Base-by-base conservation (phyloP, 73 alveolate species). In the Paraurostyla sp. region DNA sequence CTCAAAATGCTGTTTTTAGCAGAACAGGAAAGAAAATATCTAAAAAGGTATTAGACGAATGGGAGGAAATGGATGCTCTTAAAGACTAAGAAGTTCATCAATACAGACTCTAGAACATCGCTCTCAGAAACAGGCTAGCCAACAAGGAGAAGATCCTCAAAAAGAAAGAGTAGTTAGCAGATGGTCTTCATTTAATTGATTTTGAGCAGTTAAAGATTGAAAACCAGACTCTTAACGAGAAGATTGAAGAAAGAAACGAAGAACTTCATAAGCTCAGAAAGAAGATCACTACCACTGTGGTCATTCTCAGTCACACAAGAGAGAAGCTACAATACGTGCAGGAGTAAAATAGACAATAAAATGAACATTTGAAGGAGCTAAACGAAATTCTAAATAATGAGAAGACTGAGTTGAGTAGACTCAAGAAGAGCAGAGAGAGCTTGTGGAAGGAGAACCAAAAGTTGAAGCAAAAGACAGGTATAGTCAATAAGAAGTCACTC, bases 171-270 rank as follows among this genome's bases (percentile, higher is more conserved):
- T 95, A 97, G 87, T 91, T 96, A 43, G 99, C 99, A 40, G 99
- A 97, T 73, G 99, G 99, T 11, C 96, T 97, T 13, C 99, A 97
- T 73, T 87, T 97, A 60, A 97, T 97, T 85, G 99, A 97, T 90
- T 97, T 96, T 85, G 99, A 97, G 90, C 97, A 97, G 90, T 92
- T 97, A 27, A 97, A 97, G 83, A 97, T 97, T 27, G 99, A 97
- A 87, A 97, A 97, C 85, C 88, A 97, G 90, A 97, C 99, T 27
- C 92, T 97, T 35, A 97, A 97, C 80, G 99, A 97, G 85, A 97
- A 97, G 90, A 97, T 97, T 54, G 99, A 97, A 84, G 99, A 97
- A 71, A 95, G 99, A 87, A 97, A 95, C 84, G 99, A 97, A 84
- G 99, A 97, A 83, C 89, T 97, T 6, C 99, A 96, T 71, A 97